phyloP scores from a whole-genome alignment of 2,329 filamentous ascomycete species.

The Colletotrichum spaethianum region DNA sequence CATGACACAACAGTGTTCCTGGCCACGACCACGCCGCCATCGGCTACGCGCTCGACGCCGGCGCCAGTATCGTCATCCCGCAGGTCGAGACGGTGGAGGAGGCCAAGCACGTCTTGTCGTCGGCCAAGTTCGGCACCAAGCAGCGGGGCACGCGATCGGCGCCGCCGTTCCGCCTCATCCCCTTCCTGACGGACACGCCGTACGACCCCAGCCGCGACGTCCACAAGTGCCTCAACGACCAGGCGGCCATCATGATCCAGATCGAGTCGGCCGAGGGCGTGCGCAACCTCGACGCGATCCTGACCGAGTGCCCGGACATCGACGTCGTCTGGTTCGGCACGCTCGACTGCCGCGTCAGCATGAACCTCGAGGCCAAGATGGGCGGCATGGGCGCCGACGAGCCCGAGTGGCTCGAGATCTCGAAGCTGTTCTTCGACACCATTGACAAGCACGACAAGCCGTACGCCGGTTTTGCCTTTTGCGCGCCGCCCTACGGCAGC shows the following conservation, averaged over 20 bases:
- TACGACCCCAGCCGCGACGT: conserved; percentile 52
- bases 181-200: conserved; percentile 56
- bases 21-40: conserved; percentile 63
- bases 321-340: conserved; percentile 63
- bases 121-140: conserved; percentile 60
- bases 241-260: conserved; percentile 64
- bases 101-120: conserved; percentile 57
- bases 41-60: conserved; percentile 62
- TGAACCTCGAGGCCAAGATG: conserved; percentile 55
- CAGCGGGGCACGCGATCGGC: conserved; percentile 59
- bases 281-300: conserved; percentile 64
- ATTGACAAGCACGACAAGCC: conserved; percentile 64
- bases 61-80: conserved; percentile 63
- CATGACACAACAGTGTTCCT: conserved; percentile 48
- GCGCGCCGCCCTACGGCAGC: conserved; percentile 44
- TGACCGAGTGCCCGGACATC: conserved; percentile 61
- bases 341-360: conserved; percentile 60
- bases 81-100: conserved; percentile 64
- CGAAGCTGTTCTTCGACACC: conserved; percentile 54
- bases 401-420: conserved; percentile 57
- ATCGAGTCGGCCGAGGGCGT: conserved; percentile 60
- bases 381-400: conserved; percentile 52
- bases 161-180: conserved; percentile 59
- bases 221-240: conserved; percentile 58
- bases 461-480: conserved; percentile 51